These are phyloP conservation scores for Botrytis paeoniae DNA, from an alignment of 2,329 filamentous ascomycete species.

Conservation along the genomic window DNA sequence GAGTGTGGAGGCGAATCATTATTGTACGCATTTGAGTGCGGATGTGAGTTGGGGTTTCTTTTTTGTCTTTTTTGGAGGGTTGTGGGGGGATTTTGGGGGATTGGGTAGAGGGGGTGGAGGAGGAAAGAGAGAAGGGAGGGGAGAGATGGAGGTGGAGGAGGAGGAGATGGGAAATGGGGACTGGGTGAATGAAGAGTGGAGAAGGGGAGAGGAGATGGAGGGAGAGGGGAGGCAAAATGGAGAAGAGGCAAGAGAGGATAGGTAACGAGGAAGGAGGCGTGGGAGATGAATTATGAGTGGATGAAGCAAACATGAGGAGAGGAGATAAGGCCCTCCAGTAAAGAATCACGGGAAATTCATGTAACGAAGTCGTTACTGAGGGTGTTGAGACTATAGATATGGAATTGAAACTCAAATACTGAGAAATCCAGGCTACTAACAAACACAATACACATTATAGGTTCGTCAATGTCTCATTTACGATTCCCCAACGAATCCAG, in stretches of 20 bases:
- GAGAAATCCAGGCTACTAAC: neutral
- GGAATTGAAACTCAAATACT: neutral
- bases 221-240: neutral
- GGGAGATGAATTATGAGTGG: neutral
- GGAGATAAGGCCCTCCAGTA: neutral
- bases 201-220: no score
- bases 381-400: neutral
- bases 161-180: no score
- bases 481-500: slow-evolving; percentile 63
- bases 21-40: slow-evolving; percentile 71
- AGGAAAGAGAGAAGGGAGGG: no score
- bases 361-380: neutral
- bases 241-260: neutral
- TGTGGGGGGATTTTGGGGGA: no score
- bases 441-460: neutral
- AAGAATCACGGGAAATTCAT: neutral
- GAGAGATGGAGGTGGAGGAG: neutral
- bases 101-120: neutral
- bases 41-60: slow-evolving; percentile 56
- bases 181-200: no score
- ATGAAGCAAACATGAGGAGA: neutral
- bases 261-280: rapidly evolving
- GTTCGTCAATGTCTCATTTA: slow-evolving; percentile 77
- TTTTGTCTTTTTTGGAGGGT: slow-evolving; percentile 35
- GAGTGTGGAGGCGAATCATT: slow-evolving; percentile 76